Base-by-base conservation (phyloP, 352 stramenopile genomes). In the Pythium scleroteichum region DNA sequence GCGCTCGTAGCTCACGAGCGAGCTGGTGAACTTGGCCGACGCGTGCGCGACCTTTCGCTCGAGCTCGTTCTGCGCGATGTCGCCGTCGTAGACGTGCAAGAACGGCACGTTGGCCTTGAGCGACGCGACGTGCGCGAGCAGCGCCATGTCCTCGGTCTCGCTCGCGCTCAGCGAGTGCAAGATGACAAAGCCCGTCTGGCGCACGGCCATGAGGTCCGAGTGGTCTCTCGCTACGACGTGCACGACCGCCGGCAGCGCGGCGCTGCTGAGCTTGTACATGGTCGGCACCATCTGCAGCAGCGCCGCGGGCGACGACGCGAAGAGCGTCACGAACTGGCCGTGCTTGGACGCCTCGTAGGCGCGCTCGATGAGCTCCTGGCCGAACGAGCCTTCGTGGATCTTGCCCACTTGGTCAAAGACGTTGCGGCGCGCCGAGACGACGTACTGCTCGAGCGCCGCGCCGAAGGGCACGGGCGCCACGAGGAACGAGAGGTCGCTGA, bases 241-340 rank as follows among this genome's bases (percentile, higher is more conserved):
- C 40, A 97, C 78, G 26, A 97, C 90, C 2, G 87, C 79, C 7
- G 85, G 87, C 45, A 94, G 67, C 42, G 81, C 76, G 61, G 95
- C 85, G 40, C 82, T 84, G 64, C 90, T 92, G 68, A 98, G 94
- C 68, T 98, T 97, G 79, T 97, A 98, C 73, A 97, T 87, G 64
- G 90, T 96, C n/a, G 92, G 92, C 58, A 98, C 92, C 76, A 96
- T 97, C 27, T 96, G 77, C 64, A 97, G 69, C 63, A 98, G 73
- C 62, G 86, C 75, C 17, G 75, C 58, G 53, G 93, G 89, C 63
- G 86, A 96, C 4, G 88, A 85, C 38, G 91, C 92, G 62, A 96
- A 97, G 14, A 95, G 85, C 46, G 92, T 96, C 54, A 93, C 89
- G 62, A 97, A 90, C 67, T 93, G 85, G 2, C 91, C 92, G 42